These are phyloP conservation scores for Tremella yokohamensis DNA, from an alignment of 768 basidiomycete genomes.

Conservation along the genomic window DNA sequence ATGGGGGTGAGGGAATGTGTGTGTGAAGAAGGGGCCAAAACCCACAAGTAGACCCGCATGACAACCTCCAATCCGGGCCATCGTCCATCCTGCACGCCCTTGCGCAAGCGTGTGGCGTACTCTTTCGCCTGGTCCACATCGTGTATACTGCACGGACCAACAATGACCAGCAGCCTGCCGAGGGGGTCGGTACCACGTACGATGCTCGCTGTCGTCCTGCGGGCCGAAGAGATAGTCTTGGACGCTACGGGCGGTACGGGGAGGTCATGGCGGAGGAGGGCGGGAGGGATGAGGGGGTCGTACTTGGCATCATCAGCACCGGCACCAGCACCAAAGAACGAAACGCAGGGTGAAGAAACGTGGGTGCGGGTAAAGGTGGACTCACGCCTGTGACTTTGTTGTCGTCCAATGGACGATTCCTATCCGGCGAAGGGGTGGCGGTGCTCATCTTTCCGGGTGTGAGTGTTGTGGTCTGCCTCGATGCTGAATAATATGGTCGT, in stretches of 20 bases:
- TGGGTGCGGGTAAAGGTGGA: too few relatives aligned
- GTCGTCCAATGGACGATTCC: constrained; percentile 40
- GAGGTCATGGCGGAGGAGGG: constrained; percentile 82
- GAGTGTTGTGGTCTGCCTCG: background rate
- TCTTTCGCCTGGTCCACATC: constrained; percentile 70
- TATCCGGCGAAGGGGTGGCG: constrained; percentile 36
- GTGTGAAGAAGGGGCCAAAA: constrained; percentile 23
- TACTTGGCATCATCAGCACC: constrained; percentile 58
- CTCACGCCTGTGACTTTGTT: constrained; percentile 43
- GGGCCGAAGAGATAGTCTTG: constrained; percentile 71
- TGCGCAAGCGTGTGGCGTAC: constrained; percentile 52
- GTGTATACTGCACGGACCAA: constrained; percentile 96
- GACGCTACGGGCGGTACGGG: constrained; percentile 63
- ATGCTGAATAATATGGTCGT: too few relatives aligned
- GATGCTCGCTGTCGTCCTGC: constrained; percentile 72
- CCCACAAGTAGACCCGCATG: constrained; percentile 97
- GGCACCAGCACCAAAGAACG: background rate
- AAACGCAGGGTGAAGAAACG: too few relatives aligned
- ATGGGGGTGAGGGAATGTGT: background rate
- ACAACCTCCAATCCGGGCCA: constrained; percentile 72
- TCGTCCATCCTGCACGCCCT: constrained; percentile 65
- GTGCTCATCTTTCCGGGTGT: constrained; percentile 14
- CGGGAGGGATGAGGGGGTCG: constrained; percentile 92
- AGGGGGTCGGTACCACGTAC: constrained; percentile 68
- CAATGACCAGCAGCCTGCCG: constrained; percentile 79